Evolutionary conservation across 148 eudicot species (phyloP).

Genomic region (Silene uniflora): DNA sequence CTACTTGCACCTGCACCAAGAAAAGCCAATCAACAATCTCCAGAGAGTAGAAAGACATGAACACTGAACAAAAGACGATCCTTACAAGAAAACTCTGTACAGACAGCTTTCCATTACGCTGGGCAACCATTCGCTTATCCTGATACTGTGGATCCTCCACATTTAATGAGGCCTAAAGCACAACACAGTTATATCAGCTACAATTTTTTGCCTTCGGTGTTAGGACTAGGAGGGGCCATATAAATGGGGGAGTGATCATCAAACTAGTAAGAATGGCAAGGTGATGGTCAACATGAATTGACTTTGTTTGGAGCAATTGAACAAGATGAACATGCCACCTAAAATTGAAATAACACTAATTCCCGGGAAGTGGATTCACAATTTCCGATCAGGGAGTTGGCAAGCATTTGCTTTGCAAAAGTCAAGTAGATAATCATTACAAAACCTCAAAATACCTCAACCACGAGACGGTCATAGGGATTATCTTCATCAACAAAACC

Average conservation of each 20-base stretch:
- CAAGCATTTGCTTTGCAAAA: not conserved
- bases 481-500: constrained; percentile 98
- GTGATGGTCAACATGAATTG: not conserved
- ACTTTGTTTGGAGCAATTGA: not conserved
- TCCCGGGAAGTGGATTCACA: not conserved
- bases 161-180: constrained; percentile 70
- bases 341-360: not conserved
- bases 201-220: not conserved
- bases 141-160: constrained; percentile 99
- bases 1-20: constrained; percentile 59
- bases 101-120: constrained; percentile 81
- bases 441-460: constrained; percentile 52
- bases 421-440: not conserved
- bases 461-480: constrained; percentile 76
- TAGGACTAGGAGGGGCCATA: not conserved
- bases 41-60: constrained; percentile 1
- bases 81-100: constrained; percentile 70
- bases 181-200: constrained; percentile 9
- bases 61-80: constrained; percentile 12
- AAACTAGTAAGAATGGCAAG: not conserved
- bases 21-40: constrained; percentile 12
- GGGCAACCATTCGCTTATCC: constrained; percentile 97
- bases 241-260: not conserved
- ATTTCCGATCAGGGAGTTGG: not conserved
- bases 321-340: not conserved